Evolutionary conservation across 2,329 filamentous ascomycete genomes (phyloP), one percentile per base, ranked within the genome.

Genomic region (Byssothecium circinans): DNA sequence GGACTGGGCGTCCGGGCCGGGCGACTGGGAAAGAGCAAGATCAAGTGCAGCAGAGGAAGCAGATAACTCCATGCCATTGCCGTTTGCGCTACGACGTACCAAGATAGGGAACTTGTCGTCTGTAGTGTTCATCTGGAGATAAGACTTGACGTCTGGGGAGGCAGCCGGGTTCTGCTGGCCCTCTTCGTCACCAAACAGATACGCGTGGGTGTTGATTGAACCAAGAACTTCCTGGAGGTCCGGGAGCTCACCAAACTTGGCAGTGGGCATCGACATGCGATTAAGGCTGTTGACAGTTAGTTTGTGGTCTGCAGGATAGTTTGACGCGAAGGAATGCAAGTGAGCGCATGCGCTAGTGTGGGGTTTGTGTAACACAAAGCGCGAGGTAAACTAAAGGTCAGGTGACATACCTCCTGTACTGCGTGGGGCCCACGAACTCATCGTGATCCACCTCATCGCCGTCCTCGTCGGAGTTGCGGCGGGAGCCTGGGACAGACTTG

Each of bases 251-350:
- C 87, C 84, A 60, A 84, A 74, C 53, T 86, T 82, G 57, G 79
- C 84, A 42, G 92, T 88, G 25, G 92, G 92, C 88, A 96, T 91
- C 4, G 92, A 96, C 72, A 95, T 95, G 56, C 92, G 87, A 69
- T 96, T 95, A 51, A 86, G 79, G 58, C 89, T 95, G 60, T 41
- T 42, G 27, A 33, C 2, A 40, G 45, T 43, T 25, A 48, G 48
- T 45, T 45, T 39, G n/a, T 34, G 39, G n/a, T n/a, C 37, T 54
- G 63, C 58, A 40, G 22, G n/a, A 37, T 8, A 52, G 47, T 47
- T 49, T 41, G 48, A 54, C 49, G 53, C 45, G 54, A 56, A 53
- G 56, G 55, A 60, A 59, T 60, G 53, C 47, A 48, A 41, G 53
- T 25, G 34, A 18, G 40, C 45, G 35, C 22, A 20, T 43, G 35